Base-by-base conservation (phyloP, 768 basidiomycete genomes). In the Podaxis sp. region DNA sequence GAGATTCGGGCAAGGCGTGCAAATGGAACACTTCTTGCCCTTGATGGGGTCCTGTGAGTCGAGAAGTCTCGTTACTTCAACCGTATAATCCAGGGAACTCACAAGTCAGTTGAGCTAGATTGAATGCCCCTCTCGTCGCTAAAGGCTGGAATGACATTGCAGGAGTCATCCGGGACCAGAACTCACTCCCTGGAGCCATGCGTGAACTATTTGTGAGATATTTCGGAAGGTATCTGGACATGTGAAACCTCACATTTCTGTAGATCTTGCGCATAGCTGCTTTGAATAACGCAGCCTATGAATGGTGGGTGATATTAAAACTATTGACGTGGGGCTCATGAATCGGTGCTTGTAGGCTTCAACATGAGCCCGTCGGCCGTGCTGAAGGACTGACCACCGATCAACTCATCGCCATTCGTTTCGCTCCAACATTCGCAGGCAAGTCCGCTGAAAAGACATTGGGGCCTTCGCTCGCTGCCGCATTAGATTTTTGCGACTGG, bases 381-480 rank as follows among this genome's bases (percentile, higher is more conserved):
- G 71, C 73, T 6, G 79, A 78, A 57, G 87, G 87, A 2, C 70
- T 89, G 20, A 81, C 79, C 0, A 78, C 80, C 0, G 75, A 78
- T 0, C 87, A 89, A 66, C 79, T 88, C 2, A 80, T 80, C 64
- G 69, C 79, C 46, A 81, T 87, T 51, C 81, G 87, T 20, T 83
- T 86, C 65, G 74, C 76, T 75, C 78, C 15, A 51, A 78, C 1
- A 76, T 80, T 1, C 77, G 80, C n/a, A 26, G 15, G 22, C 33
- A 20, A 48, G n/a, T 17, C 20, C 1, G 65, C 69, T 2, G 68
- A 74, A 10, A 76, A 74, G 5, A 64, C 80, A 15, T 75, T 89
- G 6, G 77, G 77, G 0, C 71, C 82, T 4, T 70, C 85, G 7
- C 82, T 85, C 67, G 74, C 75, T 15, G 79, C 84, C 10, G 86